phyloP scores from a whole-genome alignment of 2,329 filamentous ascomycete species.

The Calonectria leucothoes region DNA sequence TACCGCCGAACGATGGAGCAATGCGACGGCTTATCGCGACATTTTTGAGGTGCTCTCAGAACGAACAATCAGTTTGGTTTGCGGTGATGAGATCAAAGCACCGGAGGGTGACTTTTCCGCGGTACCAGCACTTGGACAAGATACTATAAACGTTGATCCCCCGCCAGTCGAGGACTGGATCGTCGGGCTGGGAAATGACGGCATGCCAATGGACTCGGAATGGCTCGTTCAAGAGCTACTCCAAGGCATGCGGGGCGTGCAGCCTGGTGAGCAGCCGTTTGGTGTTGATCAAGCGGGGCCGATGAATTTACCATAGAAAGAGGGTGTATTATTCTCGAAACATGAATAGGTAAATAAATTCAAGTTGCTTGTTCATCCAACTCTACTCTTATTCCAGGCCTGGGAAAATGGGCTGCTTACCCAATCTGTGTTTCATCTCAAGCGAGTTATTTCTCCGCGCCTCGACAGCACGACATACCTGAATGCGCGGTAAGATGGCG shows the following conservation, averaged over 20 bases:
- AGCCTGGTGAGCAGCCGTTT: background rate
- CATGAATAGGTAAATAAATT: no score
- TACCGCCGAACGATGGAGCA: constrained; percentile 49
- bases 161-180: constrained; percentile 27
- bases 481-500: background rate
- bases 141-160: constrained; percentile 10
- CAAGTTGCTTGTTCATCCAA: no score
- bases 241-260: constrained; percentile 25
- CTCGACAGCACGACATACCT: background rate
- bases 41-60: constrained; percentile 46
- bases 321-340: background rate
- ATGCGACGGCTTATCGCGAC: constrained; percentile 47
- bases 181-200: constrained; percentile 17
- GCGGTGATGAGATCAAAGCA: constrained; percentile 16
- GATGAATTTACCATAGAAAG: background rate
- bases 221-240: constrained; percentile 31
- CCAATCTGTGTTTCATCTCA: background rate
- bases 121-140: background rate
- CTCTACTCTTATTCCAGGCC: no score
- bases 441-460: background rate
- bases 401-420: background rate
- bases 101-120: background rate
- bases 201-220: constrained; percentile 25
- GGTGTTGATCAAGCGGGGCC: background rate
- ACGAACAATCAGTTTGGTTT: constrained; percentile 42